phyloP scores from a whole-genome alignment of 345 rosid genomes.

The Linum usitatissimum region DNA sequence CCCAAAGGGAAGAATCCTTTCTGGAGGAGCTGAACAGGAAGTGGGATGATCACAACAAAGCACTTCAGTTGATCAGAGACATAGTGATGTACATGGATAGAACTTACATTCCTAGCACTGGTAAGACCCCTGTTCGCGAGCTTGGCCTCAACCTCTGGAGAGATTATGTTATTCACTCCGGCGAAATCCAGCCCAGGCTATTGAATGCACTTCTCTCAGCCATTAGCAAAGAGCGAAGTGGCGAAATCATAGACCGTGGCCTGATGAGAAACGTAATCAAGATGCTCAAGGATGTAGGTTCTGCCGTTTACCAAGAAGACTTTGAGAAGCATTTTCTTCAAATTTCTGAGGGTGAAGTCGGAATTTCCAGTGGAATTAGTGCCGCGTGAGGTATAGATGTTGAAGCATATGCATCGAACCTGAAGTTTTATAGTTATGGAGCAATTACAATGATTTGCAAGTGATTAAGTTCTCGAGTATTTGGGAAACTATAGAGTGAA shows the following conservation, averaged over 20 bases:
- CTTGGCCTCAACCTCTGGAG: conserved; percentile 90
- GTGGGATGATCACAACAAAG: conserved; percentile 97
- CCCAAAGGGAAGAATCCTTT: conserved; percentile 83
- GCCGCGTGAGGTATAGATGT: too few species aligned
- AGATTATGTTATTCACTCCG: conserved; percentile 62
- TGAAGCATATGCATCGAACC: too few species aligned
- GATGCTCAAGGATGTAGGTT: conserved; percentile 97
- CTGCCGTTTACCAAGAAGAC: conserved; percentile 87
- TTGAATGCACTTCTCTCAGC: conserved; percentile 72
- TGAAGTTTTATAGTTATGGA: too few species aligned
- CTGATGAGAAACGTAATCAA: conserved; percentile 80
- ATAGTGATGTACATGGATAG: conserved; percentile 98
- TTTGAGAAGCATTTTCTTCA: conserved; percentile 92
- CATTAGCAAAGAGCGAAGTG: conserved; percentile 65
- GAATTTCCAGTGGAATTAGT: too few species aligned
- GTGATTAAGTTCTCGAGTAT: too few species aligned
- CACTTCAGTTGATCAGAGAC: conserved; percentile 92
- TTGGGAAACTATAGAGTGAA: too few species aligned
- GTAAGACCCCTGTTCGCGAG: conserved; percentile 82
- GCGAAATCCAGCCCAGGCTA: conserved; percentile 67
- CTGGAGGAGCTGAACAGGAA: conserved; percentile 87
- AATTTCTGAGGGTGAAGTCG: conserved; percentile 30
- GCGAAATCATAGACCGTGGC: conserved; percentile 85
- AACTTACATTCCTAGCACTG: conserved; percentile 66
- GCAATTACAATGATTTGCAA: too few species aligned